Evolutionary conservation across 2,329 filamentous ascomycete genomes (phyloP).

Genomic region (Periconia digitata): DNA sequence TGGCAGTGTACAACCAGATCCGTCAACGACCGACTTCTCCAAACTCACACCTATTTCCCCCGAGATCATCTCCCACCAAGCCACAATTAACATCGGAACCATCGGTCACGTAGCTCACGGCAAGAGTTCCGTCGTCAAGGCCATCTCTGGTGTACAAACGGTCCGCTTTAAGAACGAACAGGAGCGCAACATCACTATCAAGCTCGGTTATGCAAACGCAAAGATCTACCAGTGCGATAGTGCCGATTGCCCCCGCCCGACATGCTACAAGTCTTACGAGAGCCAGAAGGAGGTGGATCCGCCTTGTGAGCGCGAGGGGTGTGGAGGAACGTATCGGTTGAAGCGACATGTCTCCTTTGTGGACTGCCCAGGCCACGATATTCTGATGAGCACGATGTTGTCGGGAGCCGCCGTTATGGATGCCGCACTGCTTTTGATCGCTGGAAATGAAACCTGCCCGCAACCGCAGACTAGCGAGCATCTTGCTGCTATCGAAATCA

Average conservation of each 20-base stretch:
- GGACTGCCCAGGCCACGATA: constrained; percentile 99
- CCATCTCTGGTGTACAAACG: constrained; percentile 97
- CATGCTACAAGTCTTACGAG: constrained; percentile 96
- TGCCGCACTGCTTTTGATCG: constrained; percentile 91
- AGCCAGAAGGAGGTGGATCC: constrained; percentile 99
- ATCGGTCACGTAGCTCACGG: constrained; percentile 99
- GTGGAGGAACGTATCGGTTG: constrained; percentile 81
- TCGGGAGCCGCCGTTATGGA: constrained; percentile 99
- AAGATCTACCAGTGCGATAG: constrained; percentile 99
- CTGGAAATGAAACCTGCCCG: constrained; percentile 96
- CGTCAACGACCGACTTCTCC: constrained; percentile 81
- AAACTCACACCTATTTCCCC: constrained; percentile 82
- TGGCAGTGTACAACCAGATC: constrained; percentile 77
- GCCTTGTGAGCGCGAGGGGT: constrained; percentile 91
- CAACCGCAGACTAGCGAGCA: constrained; percentile 99
- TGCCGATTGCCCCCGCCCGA: constrained; percentile 83
- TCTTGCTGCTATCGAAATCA: constrained; percentile 98
- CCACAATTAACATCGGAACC: constrained; percentile 98
- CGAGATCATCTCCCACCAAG: constrained; percentile 96
- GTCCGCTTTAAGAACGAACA: constrained; percentile 99
- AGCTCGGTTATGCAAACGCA: constrained; percentile 98
- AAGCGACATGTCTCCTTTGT: constrained; percentile 75
- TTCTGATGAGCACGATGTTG: constrained; percentile 99
- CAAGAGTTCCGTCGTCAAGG: constrained; percentile 98
- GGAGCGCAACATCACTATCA: constrained; percentile 99